Conservation (phyloP, 257 asterid genomes). For the Solanum rostratum region DNA sequence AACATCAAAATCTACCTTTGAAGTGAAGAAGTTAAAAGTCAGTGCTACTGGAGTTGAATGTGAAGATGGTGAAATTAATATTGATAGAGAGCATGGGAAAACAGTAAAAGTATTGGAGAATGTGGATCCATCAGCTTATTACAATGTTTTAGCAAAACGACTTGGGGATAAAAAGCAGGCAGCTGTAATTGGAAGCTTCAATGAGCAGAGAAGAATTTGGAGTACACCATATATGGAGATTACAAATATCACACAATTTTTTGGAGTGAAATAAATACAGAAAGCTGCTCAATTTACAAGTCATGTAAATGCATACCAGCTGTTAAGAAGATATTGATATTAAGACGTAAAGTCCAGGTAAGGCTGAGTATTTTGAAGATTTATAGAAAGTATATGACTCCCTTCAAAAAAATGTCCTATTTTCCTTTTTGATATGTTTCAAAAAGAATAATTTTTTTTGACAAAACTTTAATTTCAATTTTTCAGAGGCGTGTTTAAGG, state of each 20-base stretch:
- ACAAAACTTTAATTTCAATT: too few relatives aligned
- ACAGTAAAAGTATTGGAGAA: constrained; percentile 39
- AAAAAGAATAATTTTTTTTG: too few relatives aligned
- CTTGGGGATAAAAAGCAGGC: constrained; percentile 46
- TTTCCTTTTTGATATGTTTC: too few relatives aligned
- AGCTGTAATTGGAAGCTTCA: constrained; percentile 68
- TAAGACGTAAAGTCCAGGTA: too few relatives aligned
- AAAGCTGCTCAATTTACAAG: too few relatives aligned
- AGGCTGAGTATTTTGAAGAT: too few relatives aligned
- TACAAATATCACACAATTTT: not conserved
- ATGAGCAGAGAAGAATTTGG: constrained; percentile 65
- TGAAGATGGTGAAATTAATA: constrained; percentile 43
- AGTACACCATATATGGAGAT: constrained; percentile 9
- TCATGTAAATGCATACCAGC: too few relatives aligned
- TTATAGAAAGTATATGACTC: too few relatives aligned
- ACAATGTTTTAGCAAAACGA: constrained; percentile 28
- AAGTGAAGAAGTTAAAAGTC: constrained; percentile 20
- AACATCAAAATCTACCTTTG: constrained; percentile 22
- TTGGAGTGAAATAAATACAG: too few relatives aligned
- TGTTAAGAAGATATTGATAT: too few relatives aligned
- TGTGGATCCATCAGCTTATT: constrained; percentile 37
- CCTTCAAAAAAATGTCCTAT: too few relatives aligned
- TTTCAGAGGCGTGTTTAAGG: too few relatives aligned
- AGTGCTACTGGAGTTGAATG: constrained; percentile 38
- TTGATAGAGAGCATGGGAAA: constrained; percentile 25